A percentile compares a stretch with the other conserved stretches of the same genome.
Evolutionary conservation across 805 yeast genomes (phyloP).

Genomic region (Sungouiozyma intestinalis): DNA sequence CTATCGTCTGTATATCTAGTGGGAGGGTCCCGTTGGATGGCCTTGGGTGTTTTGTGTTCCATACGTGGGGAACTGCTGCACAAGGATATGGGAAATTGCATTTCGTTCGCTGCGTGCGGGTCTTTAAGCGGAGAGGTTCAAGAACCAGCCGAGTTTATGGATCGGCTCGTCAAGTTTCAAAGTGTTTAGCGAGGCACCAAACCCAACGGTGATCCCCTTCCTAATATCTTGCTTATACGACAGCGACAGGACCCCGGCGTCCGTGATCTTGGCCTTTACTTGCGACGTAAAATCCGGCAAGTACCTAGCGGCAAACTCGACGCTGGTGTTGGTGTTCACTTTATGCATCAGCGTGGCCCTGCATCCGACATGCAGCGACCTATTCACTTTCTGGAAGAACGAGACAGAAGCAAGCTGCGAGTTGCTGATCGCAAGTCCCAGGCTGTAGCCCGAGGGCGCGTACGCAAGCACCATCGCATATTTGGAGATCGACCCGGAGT

Average conservation of each 20-base stretch:
- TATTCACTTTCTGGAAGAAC: conserved; percentile 91
- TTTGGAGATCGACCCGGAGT: conserved; percentile 84
- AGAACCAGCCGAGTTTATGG: conserved; percentile 94
- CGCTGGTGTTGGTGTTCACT: conserved; percentile 61
- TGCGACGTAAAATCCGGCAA: conserved; percentile 76
- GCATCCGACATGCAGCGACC: conserved; percentile 92
- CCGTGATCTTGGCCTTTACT: conserved; percentile 94
- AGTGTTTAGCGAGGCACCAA: conserved; percentile 95
- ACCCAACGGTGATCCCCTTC: conserved; percentile 93
- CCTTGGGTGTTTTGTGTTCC: no score
- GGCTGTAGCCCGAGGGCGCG: conserved; percentile 77
- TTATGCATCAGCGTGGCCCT: conserved; percentile 91
- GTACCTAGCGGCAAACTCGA: conserved; percentile 96
- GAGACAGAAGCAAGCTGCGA: conserved; percentile 87
- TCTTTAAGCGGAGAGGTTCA: no score
- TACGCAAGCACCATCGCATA: conserved; percentile 92
- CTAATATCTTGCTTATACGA: conserved; percentile 90
- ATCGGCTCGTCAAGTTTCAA: conserved; percentile 91
- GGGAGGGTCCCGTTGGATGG: no score
- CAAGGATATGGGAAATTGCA: no score
- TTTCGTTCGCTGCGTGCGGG: no score
- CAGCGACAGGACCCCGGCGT: conserved; percentile 87
- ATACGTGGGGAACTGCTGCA: no score
- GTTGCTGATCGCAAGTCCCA: conserved; percentile 64
- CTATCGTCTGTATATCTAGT: no score